Evolutionary conservation across 2,329 filamentous ascomycete genomes (phyloP).

Genomic region (Beauveria caledonica): DNA sequence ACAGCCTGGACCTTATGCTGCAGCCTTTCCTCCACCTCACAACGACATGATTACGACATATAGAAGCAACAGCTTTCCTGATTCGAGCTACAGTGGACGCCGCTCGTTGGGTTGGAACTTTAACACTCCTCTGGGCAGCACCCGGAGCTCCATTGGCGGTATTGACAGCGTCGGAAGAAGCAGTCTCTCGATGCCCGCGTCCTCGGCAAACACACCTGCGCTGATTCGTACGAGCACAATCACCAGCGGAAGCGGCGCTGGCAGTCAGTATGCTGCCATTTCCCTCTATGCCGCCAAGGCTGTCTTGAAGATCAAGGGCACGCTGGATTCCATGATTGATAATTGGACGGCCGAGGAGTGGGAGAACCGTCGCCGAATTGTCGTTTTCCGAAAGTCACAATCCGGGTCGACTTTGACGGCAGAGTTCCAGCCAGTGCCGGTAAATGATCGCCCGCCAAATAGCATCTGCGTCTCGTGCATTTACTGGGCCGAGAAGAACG

Average conservation of each 20-base stretch:
- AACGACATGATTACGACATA: conserved; percentile 50
- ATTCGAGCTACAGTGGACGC: conserved; percentile 37
- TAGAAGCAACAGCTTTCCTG: conserved; percentile 42
- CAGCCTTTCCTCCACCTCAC: conserved; percentile 32
- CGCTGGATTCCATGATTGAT: conserved; percentile 75
- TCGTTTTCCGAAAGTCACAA: conserved; percentile 80
- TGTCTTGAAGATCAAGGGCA: conserved; percentile 73
- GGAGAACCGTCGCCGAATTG: conserved; percentile 70
- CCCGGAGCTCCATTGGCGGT: conserved; percentile 33
- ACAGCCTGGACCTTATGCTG: conserved; percentile 32
- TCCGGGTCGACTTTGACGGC: conserved; percentile 72
- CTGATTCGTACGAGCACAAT: conserved; percentile 51
- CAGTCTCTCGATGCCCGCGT: conserved; percentile 37
- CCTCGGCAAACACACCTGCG: conserved; percentile 33
- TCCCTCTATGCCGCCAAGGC: conserved; percentile 79
- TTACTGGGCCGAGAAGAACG: conserved; percentile 84
- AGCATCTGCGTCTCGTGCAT: conserved; percentile 97
- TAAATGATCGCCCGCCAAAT: conserved; percentile 70
- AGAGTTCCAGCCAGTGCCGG: conserved; percentile 69
- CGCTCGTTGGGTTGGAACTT: conserved; percentile 36
- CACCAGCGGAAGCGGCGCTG: conserved; percentile 26
- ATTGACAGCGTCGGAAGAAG: conserved; percentile 37
- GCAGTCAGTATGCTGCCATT: conserved; percentile 63
- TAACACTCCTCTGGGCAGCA: conserved; percentile 30
- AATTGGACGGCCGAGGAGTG: conserved; percentile 79